Base-by-base conservation (phyloP, 2,329 filamentous ascomycete species). In the Fusarium sp. region DNA sequence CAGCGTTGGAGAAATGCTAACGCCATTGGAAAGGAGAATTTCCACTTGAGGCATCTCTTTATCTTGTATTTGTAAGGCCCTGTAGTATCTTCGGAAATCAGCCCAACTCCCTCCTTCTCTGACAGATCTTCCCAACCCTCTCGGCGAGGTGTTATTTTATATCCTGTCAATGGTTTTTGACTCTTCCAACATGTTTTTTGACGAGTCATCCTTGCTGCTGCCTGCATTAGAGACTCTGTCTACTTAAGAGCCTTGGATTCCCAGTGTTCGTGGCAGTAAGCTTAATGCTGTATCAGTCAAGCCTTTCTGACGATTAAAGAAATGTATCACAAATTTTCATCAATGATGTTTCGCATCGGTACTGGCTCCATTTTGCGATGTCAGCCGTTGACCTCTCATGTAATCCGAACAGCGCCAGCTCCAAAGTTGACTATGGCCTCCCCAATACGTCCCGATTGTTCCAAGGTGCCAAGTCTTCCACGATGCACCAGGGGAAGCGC, bases 221-320 rank as follows among this genome's bases (percentile, higher is more conserved):
- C 31, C 20, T 22, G 1, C 8, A 41, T 41, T 39, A 14, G 38
- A 41, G 12, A 14, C 10, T 1, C 13, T 41, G 14, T 0, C 7
- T 22, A 41, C 3, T 41, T 14, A 41, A 41, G 38, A 22, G 20
- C 20, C 12, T 41, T 22, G 20, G 14, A 9, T 22, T 36, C 35
- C 35, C 10, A 4, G 20, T 41, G 20, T 41, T 14, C 12, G 38
- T 22, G 39, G 9, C 13, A 7, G 8, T n/a, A n/a, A 41, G 6
- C 8, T n/a, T 41, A 8, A 41, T 41, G 14, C 31, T 31, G 31
- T n/a, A n/a, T n/a, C 39, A 41, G 15, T 41, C 22, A 8, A n/a
- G 8, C 0, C 22, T 41, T 6, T 41, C 22, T 41, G 15, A 6
- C 22, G 10, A 41, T 1, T 8, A 15, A 0, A 5, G 8, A n/a